Evolutionary conservation across 495 filamentous ascomycete species (phyloP).

Genomic region (Xylaria acuta): DNA sequence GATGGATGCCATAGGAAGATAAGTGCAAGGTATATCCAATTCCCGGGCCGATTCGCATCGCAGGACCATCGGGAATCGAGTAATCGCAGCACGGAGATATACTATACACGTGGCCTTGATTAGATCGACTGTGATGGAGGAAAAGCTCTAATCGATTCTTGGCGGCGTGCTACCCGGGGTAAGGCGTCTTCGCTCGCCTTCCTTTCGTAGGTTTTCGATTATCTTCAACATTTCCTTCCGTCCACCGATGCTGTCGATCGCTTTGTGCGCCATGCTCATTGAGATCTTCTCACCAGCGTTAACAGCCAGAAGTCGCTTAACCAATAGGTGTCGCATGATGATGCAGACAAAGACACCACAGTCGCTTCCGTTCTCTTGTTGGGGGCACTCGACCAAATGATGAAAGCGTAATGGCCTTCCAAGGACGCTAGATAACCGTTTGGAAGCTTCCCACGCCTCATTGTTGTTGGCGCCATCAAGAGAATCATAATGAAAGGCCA

Average conservation of each 20-base stretch:
- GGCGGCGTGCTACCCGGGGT: conserved; percentile 38
- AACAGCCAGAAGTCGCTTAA: conserved; percentile 79
- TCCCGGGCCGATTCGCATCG: not conserved
- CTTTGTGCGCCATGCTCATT: conserved; percentile 85
- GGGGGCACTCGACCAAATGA: conserved; percentile 81
- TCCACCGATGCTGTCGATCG: conserved; percentile 75
- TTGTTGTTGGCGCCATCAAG: conserved; percentile 75
- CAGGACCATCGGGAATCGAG: not conserved
- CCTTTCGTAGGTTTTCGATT: conserved; percentile 80
- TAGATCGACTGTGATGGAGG: not conserved
- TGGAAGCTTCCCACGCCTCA: conserved; percentile 70
- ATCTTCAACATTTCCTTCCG: conserved; percentile 88
- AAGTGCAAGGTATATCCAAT: not conserved
- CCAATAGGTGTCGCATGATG: conserved; percentile 85
- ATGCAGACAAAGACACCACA: conserved; percentile 97
- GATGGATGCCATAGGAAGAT: not conserved
- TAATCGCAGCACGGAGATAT: not conserved
- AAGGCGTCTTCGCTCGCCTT: conserved; percentile 76
- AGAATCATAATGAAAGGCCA: conserved; percentile 97
- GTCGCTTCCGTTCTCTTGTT: conserved; percentile 91
- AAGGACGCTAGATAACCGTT: conserved; percentile 69
- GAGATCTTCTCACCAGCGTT: conserved; percentile 82
- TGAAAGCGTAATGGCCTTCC: conserved; percentile 69
- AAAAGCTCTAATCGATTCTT: conserved; percentile 35
- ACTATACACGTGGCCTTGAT: not conserved